Evolutionary conservation across 208 protist genomes (phyloP).

Genomic region (Acanthamoeba royreba): DNA sequence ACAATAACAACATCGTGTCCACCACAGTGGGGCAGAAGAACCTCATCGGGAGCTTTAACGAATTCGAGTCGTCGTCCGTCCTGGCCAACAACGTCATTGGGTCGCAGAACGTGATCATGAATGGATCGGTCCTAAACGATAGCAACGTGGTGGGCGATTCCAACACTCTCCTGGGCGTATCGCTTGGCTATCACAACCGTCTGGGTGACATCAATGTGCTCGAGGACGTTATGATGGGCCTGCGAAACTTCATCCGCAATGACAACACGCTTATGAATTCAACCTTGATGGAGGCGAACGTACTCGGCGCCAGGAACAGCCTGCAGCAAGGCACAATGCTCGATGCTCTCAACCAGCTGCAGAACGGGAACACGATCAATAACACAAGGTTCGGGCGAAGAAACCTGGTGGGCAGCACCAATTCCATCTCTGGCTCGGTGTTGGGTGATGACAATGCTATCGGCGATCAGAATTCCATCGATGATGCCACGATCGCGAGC

Average conservation of each 20-base stretch:
- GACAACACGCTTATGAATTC: background rate
- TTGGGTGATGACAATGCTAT: background rate
- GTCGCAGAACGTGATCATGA: background rate
- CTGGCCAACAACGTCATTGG: background rate
- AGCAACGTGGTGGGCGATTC: background rate
- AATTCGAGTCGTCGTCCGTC: background rate
- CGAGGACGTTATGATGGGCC: background rate
- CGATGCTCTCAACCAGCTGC: background rate
- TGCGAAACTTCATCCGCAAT: background rate
- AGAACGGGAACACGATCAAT: background rate
- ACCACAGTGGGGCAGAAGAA: background rate
- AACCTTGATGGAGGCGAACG: background rate
- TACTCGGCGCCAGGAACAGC: background rate
- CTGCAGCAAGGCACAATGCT: background rate
- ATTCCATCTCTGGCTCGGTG: background rate
- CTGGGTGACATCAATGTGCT: background rate
- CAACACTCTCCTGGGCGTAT: background rate
- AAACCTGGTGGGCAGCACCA: background rate
- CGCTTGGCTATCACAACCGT: background rate
- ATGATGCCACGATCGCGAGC: background rate
- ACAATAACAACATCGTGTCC: background rate
- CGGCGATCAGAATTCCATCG: background rate
- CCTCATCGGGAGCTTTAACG: background rate
- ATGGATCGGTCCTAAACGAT: background rate
- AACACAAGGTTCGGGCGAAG: background rate